Conservation (phyloP, 768 basidiomycete genomes). For the Lanmaoa pseudosensibilis region DNA sequence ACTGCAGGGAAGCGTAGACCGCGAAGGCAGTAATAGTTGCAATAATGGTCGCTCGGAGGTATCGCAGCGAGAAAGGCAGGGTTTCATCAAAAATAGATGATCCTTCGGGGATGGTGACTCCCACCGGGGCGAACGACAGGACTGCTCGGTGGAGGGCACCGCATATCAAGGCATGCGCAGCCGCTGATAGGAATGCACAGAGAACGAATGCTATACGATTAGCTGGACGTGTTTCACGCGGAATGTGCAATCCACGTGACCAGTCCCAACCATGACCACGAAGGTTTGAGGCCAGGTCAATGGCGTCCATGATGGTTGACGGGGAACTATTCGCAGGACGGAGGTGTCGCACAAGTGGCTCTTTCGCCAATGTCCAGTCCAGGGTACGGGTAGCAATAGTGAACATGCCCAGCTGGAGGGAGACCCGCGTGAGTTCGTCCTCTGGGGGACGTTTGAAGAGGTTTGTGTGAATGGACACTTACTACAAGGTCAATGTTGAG, state of each 20-base stretch:
- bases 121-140: slow-evolving; percentile 45
- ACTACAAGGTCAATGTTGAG: slow-evolving; percentile 14
- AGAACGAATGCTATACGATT: slow-evolving; percentile 40
- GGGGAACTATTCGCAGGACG: slow-evolving; percentile 3
- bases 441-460: background rate
- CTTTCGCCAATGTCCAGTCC: slow-evolving; percentile 16
- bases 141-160: slow-evolving; percentile 47
- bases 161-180: slow-evolving; percentile 39
- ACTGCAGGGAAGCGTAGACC: slow-evolving; percentile 47
- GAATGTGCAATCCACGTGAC: slow-evolving; percentile 37
- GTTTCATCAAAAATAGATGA: slow-evolving; percentile 34
- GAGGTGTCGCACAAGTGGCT: slow-evolving; percentile 13
- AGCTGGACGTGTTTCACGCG: slow-evolving; percentile 41
- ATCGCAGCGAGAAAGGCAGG: slow-evolving; percentile 28
- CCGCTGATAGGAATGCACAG: slow-evolving; percentile 34
- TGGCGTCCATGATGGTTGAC: slow-evolving; percentile 35
- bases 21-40: slow-evolving; percentile 43
- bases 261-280: slow-evolving; percentile 66
- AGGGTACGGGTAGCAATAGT: slow-evolving; percentile 10
- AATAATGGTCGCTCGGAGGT: slow-evolving; percentile 43
- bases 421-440: background rate
- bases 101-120: slow-evolving; percentile 28
- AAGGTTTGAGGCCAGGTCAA: slow-evolving; percentile 50
- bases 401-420: slow-evolving; percentile 17
- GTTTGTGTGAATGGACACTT: background rate